Conservation (phyloP, 1,284 basidiomycete species). For the Apiotrichum veenhuisii region DNA sequence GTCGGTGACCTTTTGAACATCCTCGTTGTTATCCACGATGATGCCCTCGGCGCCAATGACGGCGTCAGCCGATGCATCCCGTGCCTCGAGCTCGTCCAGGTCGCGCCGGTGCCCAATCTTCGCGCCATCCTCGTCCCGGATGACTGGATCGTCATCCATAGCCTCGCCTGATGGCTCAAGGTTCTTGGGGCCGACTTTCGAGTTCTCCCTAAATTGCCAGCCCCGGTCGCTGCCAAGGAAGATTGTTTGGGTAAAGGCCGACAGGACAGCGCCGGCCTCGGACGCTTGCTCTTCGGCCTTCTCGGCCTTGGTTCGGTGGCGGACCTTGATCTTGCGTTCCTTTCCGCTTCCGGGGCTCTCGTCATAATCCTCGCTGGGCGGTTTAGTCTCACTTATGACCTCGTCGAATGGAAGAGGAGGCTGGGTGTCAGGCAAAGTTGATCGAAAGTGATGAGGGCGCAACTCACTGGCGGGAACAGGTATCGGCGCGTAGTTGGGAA, state of each 20-base stretch:
- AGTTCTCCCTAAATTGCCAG: neutral
- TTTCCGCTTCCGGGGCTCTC: constrained; percentile 47
- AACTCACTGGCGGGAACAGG: constrained; percentile 55
- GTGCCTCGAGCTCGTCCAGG: neutral
- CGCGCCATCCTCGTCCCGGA: neutral
- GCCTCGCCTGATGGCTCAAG: neutral
- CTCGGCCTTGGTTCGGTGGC: constrained; percentile 48
- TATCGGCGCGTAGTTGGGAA: constrained; percentile 52
- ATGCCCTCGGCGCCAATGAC: neutral
- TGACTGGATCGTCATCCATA: neutral
- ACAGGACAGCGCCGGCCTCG: neutral
- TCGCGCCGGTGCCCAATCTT: neutral
- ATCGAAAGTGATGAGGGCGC: too few species aligned
- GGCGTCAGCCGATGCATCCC: neutral
- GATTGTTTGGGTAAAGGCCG: neutral
- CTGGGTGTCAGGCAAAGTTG: neutral
- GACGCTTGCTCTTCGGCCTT: neutral
- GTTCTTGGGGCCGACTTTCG: neutral
- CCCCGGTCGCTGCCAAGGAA: neutral
- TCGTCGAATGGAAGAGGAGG: neutral
- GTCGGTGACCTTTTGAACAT: constrained; percentile 18
- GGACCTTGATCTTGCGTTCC: too few species aligned
- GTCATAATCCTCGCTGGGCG: constrained; percentile 31
- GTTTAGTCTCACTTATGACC: neutral
- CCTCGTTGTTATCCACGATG: neutral